A percentile compares a stretch with the other conserved stretches of the same genome.
Conservation (phyloP, 306 rosid species). For the Fragaria vesca region DNA sequence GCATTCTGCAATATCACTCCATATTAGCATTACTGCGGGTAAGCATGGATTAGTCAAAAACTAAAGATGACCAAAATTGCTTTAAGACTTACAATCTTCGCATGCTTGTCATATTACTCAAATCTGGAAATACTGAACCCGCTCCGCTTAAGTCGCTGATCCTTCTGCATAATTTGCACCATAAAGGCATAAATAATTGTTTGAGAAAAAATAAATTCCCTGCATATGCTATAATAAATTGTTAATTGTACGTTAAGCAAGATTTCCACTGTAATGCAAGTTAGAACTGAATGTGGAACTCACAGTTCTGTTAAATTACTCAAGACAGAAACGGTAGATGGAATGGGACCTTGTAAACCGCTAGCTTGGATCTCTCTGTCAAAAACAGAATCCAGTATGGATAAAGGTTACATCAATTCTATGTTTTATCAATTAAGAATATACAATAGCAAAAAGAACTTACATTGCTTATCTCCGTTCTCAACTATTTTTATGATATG, state of each 20-base stretch:
- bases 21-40: not conserved
- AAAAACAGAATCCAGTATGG: not conserved
- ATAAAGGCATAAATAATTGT: not conserved
- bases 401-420: too few relatives aligned
- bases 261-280: not conserved
- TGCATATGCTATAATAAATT: not conserved
- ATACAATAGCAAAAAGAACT: not conserved
- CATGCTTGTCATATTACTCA: slow-evolving; percentile 9
- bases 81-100: not conserved
- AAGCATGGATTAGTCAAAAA: not conserved
- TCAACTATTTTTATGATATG: not conserved
- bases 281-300: not conserved
- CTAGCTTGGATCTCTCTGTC: slow-evolving; percentile 35
- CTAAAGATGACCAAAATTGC: too few relatives aligned
- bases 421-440: not conserved
- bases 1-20: slow-evolving; percentile 17
- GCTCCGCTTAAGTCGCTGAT: not conserved
- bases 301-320: not conserved
- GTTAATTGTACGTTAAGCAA: not conserved
- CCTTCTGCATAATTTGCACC: not conserved
- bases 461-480: not conserved
- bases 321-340: slow-evolving; percentile 20
- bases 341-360: slow-evolving; percentile 31
- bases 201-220: not conserved
- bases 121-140: slow-evolving; percentile 18